Evolutionary conservation across 345 rosid species (phyloP).

Genomic region (Sonneratia caseolaris): DNA sequence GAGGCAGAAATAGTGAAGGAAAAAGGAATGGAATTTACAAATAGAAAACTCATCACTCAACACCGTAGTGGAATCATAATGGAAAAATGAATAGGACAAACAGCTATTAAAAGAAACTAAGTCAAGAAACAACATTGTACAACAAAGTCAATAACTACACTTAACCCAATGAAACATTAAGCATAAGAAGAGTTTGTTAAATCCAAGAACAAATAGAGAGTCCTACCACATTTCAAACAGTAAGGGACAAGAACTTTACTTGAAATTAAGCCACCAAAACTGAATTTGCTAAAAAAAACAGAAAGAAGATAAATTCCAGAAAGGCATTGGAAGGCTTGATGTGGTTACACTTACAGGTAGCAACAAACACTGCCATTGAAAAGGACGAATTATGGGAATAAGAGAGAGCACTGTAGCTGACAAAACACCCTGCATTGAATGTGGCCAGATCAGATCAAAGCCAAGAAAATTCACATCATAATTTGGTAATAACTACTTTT

Average conservation of each 20-base stretch:
- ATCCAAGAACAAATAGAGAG: background rate
- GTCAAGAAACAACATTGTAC: background rate
- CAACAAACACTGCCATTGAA: constrained; percentile 96
- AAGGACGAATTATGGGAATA: constrained; percentile 83
- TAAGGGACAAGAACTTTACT: background rate
- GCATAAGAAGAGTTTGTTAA: background rate
- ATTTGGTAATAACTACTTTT: background rate
- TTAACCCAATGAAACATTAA: background rate
- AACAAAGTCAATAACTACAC: background rate
- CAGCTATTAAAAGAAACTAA: background rate
- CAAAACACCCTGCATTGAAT: constrained; percentile 71
- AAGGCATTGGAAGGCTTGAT: background rate
- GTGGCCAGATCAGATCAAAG: background rate
- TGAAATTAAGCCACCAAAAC: background rate
- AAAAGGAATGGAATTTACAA: background rate
- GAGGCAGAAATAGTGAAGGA: background rate
- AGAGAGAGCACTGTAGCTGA: constrained; percentile 81
- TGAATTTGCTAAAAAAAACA: background rate
- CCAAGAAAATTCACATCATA: background rate
- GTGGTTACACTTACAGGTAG: constrained; percentile 60
- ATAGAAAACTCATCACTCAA: background rate
- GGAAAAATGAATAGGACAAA: background rate
- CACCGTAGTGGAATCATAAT: background rate
- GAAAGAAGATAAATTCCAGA: background rate
- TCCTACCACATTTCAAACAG: background rate